These are phyloP conservation scores for Wallacemonas rigidus DNA, from an alignment of 208 protist genomes.

Conservation along the genomic window DNA sequence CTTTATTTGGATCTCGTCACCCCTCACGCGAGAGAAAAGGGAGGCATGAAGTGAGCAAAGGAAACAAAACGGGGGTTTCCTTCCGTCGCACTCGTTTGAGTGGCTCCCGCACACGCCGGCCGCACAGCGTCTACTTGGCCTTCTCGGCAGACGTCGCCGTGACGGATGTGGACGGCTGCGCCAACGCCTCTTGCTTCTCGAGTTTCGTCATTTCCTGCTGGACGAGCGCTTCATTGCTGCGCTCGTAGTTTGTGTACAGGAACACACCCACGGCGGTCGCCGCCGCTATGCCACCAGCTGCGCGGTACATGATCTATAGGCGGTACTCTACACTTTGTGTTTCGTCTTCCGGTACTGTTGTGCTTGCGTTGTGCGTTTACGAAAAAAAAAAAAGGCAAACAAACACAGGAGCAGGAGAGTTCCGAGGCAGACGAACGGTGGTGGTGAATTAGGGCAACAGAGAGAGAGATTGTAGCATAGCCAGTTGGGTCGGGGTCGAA, in stretches of 20 bases:
- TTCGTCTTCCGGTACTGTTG: too few relatives aligned
- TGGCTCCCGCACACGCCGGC: background rate
- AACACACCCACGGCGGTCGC: conserved; percentile 25
- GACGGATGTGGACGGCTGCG: conserved; percentile 13
- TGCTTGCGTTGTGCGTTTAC: conserved; percentile 1
- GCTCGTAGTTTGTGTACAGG: conserved; percentile 29
- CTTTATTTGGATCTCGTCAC: too few relatives aligned
- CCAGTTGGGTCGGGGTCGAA: too few relatives aligned
- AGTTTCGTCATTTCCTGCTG: conserved; percentile 15
- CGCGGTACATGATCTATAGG: conserved; percentile 28
- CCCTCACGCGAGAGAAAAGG: too few relatives aligned
- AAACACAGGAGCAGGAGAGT: too few relatives aligned
- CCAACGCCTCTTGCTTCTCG: conserved; percentile 12
- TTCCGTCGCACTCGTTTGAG: too few relatives aligned
- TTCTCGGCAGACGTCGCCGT: conserved; percentile 2
- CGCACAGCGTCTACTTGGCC: conserved; percentile 1
- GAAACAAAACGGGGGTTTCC: too few relatives aligned
- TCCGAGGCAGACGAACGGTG: too few relatives aligned
- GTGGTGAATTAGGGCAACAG: too few relatives aligned
- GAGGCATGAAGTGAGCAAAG: too few relatives aligned
- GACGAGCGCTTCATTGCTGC: conserved; percentile 37
- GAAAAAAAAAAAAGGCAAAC: conserved; percentile 3
- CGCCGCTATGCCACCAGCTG: conserved; percentile 24
- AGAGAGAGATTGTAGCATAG: too few relatives aligned
- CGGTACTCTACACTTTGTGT: too few relatives aligned